phyloP scores from a whole-genome alignment of 805 yeast species.

The Yamadazyma akitaensis region DNA sequence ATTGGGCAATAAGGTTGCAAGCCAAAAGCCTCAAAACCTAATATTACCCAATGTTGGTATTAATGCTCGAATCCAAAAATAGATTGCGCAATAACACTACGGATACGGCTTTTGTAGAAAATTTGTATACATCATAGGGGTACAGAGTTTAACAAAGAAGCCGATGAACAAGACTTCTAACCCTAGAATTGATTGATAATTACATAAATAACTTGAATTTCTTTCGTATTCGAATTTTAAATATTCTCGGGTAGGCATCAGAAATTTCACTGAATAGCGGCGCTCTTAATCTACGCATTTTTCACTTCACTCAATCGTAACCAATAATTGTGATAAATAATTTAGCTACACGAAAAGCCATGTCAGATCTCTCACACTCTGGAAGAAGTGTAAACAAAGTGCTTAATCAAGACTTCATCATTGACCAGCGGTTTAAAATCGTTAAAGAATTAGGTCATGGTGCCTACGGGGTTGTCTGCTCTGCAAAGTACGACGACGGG shows the following conservation, averaged over 20 bases:
- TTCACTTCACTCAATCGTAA: background rate
- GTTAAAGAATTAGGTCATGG: constrained; percentile 96
- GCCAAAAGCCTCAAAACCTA: background rate
- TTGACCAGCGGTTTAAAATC: constrained; percentile 83
- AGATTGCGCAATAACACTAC: background rate
- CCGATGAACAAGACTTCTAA: background rate
- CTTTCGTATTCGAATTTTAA: no score
- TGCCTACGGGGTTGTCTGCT: constrained; percentile 95
- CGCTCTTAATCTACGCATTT: background rate
- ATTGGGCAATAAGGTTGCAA: background rate
- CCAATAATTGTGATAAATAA: no score
- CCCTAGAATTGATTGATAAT: background rate
- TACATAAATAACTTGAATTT: background rate
- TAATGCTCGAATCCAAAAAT: background rate
- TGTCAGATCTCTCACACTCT: constrained; percentile 14
- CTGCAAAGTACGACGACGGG: constrained; percentile 85
- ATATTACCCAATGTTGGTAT: no score
- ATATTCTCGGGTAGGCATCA: no score
- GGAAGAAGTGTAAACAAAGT: constrained; percentile 40
- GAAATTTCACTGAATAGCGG: background rate
- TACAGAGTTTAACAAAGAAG: background rate
- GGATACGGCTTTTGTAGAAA: background rate
- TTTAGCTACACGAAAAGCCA: background rate
- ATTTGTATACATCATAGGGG: background rate
- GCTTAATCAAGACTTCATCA: constrained; percentile 83